Conservation (phyloP, 495 filamentous ascomycete genomes). For the Xylaria intraflava region DNA sequence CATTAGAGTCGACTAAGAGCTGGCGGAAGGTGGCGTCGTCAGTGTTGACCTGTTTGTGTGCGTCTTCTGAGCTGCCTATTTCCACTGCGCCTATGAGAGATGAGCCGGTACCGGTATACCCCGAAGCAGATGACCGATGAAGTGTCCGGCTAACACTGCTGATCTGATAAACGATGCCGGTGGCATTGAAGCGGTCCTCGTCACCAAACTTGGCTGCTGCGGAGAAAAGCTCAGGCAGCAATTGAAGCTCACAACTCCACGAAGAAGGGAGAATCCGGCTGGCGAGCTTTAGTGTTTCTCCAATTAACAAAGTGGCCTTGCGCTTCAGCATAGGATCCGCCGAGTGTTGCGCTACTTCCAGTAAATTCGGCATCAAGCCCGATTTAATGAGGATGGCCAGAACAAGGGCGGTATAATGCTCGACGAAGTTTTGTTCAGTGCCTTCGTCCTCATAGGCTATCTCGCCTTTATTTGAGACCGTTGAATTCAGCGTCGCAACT, state of each 20-base stretch:
- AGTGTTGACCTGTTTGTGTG: conserved; percentile 66
- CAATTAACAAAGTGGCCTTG: conserved; percentile 83
- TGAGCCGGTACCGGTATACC: conserved; percentile 30
- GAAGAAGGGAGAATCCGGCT: conserved; percentile 73
- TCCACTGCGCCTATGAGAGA: conserved; percentile 32
- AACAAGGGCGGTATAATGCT: conserved; percentile 88
- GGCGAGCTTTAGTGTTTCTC: conserved; percentile 83
- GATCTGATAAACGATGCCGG: conserved; percentile 88
- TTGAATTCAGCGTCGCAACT: conserved; percentile 74
- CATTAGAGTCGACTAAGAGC: conserved; percentile 77
- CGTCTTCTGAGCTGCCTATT: conserved; percentile 47
- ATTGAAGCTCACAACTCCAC: conserved; percentile 73
- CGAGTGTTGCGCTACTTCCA: conserved; percentile 63
- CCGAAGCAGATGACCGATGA: conserved; percentile 61
- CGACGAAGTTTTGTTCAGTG: conserved; percentile 73
- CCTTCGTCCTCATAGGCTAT: conserved; percentile 60
- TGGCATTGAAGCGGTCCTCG: conserved; percentile 70
- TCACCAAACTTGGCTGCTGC: conserved; percentile 63
- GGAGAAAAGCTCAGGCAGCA: conserved; percentile 73
- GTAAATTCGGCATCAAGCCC: conserved; percentile 70
- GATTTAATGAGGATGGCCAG: conserved; percentile 80
- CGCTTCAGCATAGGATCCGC: conserved; percentile 70
- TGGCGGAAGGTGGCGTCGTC: conserved; percentile 85
- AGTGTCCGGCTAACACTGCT: conserved; percentile 94
- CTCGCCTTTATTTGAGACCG: conserved; percentile 24